Evolutionary conservation across 2,329 filamentous ascomycete genomes (phyloP).

Genomic region (Chrysoporthe austroafricana): DNA sequence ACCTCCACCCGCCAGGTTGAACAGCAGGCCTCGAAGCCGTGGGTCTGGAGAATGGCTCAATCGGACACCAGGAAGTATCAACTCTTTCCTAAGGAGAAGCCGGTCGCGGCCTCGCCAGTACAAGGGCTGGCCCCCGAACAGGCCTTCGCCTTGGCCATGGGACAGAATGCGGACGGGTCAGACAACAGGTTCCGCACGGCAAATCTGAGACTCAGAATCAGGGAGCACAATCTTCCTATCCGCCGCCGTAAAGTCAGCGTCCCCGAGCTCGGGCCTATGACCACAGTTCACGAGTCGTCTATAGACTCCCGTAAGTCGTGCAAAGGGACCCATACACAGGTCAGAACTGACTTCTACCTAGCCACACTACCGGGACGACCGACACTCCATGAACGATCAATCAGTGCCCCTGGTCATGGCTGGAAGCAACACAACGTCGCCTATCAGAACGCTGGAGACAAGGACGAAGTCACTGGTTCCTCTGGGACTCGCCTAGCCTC

Average conservation of each 20-base stretch:
- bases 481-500: slow-evolving; percentile 41
- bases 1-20: slow-evolving; percentile 13
- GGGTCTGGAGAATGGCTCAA: slow-evolving; percentile 63
- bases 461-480: slow-evolving; percentile 21
- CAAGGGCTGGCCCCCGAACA: slow-evolving; percentile 57
- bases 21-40: slow-evolving; percentile 49
- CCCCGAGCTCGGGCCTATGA: slow-evolving; percentile 69
- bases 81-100: slow-evolving; percentile 60
- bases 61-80: slow-evolving; percentile 62
- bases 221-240: slow-evolving; percentile 56
- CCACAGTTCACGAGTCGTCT: slow-evolving; percentile 66
- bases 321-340: slow-evolving; percentile 11
- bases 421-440: slow-evolving; percentile 51
- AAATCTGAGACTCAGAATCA: slow-evolving; percentile 56
- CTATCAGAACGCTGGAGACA: slow-evolving; percentile 12
- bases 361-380: slow-evolving; percentile 70
- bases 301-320: slow-evolving; percentile 71
- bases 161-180: slow-evolving; percentile 43
- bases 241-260: slow-evolving; percentile 67
- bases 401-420: slow-evolving; percentile 60
- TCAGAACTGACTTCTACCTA: slow-evolving; percentile 39
- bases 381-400: slow-evolving; percentile 66
- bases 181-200: slow-evolving; percentile 47
- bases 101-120: slow-evolving; percentile 44
- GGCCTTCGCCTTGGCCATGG: slow-evolving; percentile 49